Conservation (phyloP, 345 rosid species). For the Populus ilicifolia region DNA sequence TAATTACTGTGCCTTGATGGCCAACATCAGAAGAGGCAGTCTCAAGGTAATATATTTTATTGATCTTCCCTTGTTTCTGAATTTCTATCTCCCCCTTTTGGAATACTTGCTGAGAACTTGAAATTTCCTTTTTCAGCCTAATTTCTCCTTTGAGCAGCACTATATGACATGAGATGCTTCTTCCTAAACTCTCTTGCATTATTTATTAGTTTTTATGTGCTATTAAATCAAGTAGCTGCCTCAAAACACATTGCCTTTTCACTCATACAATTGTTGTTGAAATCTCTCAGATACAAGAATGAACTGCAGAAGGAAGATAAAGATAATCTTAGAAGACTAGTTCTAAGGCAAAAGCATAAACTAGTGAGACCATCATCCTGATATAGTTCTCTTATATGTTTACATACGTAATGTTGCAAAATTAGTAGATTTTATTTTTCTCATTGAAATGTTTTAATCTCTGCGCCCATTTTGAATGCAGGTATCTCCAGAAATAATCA, state of each 20-base stretch:
- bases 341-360: slow-evolving; percentile 67
- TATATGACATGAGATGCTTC: background rate
- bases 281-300: slow-evolving; percentile 70
- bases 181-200: background rate
- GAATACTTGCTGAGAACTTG: too few relatives aligned
- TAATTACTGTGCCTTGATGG: too few relatives aligned
- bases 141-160: background rate
- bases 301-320: slow-evolving; percentile 77
- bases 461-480: slow-evolving; percentile 16
- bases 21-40: too few relatives aligned
- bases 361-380: slow-evolving; percentile 44
- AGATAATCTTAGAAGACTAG: slow-evolving; percentile 56
- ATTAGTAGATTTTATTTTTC: background rate
- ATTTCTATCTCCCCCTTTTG: too few relatives aligned
- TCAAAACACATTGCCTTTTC: background rate
- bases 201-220: background rate
- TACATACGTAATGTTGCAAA: background rate
- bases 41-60: too few relatives aligned
- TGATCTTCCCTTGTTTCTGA: too few relatives aligned
- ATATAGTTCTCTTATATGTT: background rate
- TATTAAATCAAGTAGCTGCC: background rate
- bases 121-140: background rate
- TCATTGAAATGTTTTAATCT: background rate
- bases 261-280: background rate
- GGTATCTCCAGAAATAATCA: slow-evolving; percentile 81